These are phyloP conservation scores for Sanghuangporus weigelae DNA, from an alignment of 1,284 basidiomycete species.

Conservation along the genomic window DNA sequence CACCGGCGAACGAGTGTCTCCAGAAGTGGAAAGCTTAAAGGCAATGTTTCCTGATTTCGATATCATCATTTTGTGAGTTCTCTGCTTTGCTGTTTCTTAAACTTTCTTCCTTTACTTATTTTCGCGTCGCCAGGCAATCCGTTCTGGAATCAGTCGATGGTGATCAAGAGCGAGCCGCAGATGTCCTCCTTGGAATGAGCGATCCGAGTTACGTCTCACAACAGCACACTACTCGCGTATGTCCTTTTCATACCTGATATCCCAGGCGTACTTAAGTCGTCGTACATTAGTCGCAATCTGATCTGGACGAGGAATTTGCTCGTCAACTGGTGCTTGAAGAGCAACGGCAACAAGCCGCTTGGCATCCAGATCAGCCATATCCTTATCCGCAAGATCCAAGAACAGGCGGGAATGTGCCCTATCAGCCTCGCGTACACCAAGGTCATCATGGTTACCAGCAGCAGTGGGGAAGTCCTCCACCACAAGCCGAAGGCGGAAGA, in stretches of 20 bases:
- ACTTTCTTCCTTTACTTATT: not conserved
- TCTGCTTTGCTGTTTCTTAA: not conserved
- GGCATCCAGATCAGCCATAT: slow-evolving; percentile 27
- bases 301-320: slow-evolving; percentile 72
- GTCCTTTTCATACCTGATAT: not conserved
- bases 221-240: slow-evolving; percentile 23
- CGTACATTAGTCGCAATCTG: slow-evolving; percentile 41
- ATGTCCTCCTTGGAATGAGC: slow-evolving; percentile 71
- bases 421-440: slow-evolving; percentile 12
- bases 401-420: slow-evolving; percentile 8
- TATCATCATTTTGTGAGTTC: slow-evolving; percentile 52
- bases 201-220: slow-evolving; percentile 62
- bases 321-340: slow-evolving; percentile 65
- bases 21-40: slow-evolving; percentile 49
- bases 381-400: slow-evolving; percentile 25
- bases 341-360: slow-evolving; percentile 38
- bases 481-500: slow-evolving; percentile 21
- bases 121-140: slow-evolving; percentile 39
- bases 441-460: not conserved
- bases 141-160: slow-evolving; percentile 63
- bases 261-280: not conserved
- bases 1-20: slow-evolving; percentile 20
- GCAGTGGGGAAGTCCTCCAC: slow-evolving; percentile 3
- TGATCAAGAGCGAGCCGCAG: slow-evolving; percentile 66
- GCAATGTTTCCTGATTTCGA: slow-evolving; percentile 81